phyloP scores from a whole-genome alignment of 306 rosid species.

The Dalbergia cochinchinensis region DNA sequence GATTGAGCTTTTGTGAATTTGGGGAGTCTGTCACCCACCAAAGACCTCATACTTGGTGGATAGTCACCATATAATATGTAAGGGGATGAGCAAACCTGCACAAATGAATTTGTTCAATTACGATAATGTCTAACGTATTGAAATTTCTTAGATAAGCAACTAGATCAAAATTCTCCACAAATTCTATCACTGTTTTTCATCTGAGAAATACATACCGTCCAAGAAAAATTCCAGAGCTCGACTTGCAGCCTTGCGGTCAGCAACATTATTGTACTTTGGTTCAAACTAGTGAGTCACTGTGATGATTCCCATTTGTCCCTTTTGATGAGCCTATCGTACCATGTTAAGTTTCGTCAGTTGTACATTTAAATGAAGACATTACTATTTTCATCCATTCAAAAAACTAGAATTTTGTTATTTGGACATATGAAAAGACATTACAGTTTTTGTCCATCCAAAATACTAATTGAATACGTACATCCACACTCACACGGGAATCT shows the following conservation, averaged over 20 bases:
- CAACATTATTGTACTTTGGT: constrained; percentile 35
- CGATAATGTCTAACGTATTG: neutral
- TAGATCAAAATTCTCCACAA: neutral
- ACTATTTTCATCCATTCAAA: no score
- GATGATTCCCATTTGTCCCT: constrained; percentile 54
- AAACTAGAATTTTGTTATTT: no score
- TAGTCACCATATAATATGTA: constrained; percentile 65
- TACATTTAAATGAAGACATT: no score
- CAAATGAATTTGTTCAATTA: neutral
- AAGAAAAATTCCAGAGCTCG: constrained; percentile 46
- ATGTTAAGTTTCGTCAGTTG: neutral
- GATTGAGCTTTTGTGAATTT: constrained; percentile 56
- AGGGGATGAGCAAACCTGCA: constrained; percentile 63
- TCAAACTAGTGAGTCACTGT: constrained; percentile 46
- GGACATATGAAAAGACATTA: no score
- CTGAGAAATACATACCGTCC: constrained; percentile 47
- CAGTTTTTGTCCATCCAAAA: no score
- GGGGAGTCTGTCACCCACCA: constrained; percentile 62
- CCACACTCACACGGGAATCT: no score
- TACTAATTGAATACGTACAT: no score
- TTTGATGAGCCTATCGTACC: constrained; percentile 36
- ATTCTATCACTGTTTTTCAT: neutral
- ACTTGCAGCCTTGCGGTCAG: constrained; percentile 43
- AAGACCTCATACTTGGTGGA: constrained; percentile 54
- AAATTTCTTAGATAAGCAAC: neutral